These are phyloP conservation scores for Neurospora discreta DNA, from an alignment of 495 filamentous ascomycete species.

Conservation along the genomic window DNA sequence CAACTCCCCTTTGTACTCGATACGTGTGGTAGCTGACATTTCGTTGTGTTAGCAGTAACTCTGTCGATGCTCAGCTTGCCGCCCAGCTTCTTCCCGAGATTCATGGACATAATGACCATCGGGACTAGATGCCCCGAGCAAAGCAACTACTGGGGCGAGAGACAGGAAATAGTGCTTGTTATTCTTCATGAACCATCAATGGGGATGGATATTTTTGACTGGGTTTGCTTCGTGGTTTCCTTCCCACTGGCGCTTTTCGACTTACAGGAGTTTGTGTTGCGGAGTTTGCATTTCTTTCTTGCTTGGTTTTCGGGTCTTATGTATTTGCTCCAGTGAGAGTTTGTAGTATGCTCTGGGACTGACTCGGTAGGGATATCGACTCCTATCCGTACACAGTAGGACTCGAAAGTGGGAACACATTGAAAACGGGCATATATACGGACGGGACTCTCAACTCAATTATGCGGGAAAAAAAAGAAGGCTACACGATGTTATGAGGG, in stretches of 20 bases:
- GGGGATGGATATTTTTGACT: neutral
- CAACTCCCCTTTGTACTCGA: neutral
- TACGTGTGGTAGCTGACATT: neutral
- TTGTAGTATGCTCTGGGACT: neutral
- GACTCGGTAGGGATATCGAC: neutral
- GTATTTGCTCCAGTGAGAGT: neutral
- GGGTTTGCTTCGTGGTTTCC: neutral
- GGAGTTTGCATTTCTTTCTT: neutral
- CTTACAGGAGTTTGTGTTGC: neutral
- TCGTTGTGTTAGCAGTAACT: neutral
- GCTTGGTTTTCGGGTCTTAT: neutral
- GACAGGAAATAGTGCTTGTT: neutral
- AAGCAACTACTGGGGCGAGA: neutral
- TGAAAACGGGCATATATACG: neutral
- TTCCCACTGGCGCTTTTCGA: neutral
- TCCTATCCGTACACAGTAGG: neutral
- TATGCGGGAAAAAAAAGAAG: neutral
- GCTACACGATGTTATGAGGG: neutral
- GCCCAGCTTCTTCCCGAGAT: slow-evolving; percentile 15
- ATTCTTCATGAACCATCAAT: neutral
- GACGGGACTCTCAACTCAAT: neutral
- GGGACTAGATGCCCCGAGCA: neutral
- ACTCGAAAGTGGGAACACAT: neutral
- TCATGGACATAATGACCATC: neutral
- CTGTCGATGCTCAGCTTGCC: slow-evolving; percentile 8